Evolutionary conservation across 345 rosid genomes (phyloP).

Genomic region (Brassica carinata): DNA sequence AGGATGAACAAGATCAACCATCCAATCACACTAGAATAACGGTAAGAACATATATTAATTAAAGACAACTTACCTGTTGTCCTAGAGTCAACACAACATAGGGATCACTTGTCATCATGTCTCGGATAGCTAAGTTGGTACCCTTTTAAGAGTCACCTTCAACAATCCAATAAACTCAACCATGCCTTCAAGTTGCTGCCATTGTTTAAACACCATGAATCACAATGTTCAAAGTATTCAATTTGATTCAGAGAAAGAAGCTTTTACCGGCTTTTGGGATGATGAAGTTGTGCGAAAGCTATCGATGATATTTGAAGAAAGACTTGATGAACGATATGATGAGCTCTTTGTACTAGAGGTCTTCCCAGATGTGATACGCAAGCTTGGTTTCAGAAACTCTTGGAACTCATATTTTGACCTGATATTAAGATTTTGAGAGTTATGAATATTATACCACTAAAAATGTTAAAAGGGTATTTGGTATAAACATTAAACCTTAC

Average conservation of each 20-base stretch:
- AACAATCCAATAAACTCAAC: constrained; percentile 84
- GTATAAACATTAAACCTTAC: constrained; percentile 38
- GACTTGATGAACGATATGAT: constrained; percentile 52
- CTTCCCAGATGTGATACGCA: constrained; percentile 67
- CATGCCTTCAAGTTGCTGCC: constrained; percentile 70
- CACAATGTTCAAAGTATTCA: constrained; percentile 13
- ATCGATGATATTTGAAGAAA: constrained; percentile 66
- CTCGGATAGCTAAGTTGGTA: constrained; percentile 79
- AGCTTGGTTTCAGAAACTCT: constrained; percentile 91
- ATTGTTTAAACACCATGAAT: constrained; percentile 18
- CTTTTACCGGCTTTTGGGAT: constrained; percentile 47
- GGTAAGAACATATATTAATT: neutral
- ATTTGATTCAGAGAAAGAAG: constrained; percentile 14
- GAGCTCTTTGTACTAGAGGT: constrained; percentile 33
- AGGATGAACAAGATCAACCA: constrained; percentile 15
- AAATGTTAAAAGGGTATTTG: neutral
- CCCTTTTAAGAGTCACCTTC: constrained; percentile 80
- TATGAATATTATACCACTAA: neutral
- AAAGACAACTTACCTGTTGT: constrained; percentile 58
- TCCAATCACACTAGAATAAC: neutral
- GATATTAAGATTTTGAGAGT: constrained; percentile 10
- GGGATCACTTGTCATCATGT: constrained; percentile 96
- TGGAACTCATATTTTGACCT: constrained; percentile 97
- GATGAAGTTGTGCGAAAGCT: constrained; percentile 65
- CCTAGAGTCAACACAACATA: constrained; percentile 86